These are phyloP conservation scores for Zalaria obscura DNA, from an alignment of 2,329 filamentous ascomycete genomes.

Conservation along the genomic window DNA sequence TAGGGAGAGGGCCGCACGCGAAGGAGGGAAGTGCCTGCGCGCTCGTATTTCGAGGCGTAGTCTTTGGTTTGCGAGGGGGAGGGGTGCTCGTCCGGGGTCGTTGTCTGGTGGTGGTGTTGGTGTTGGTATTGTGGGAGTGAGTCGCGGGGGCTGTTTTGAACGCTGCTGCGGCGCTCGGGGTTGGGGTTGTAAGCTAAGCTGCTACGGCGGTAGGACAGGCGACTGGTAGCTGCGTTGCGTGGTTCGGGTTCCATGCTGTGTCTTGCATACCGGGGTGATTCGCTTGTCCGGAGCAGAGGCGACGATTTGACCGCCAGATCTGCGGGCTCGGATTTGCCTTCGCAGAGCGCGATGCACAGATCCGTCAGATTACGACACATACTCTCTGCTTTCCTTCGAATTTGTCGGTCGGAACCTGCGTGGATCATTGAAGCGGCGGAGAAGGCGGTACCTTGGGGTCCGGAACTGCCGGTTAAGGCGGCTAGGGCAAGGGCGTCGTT, in stretches of 20 bases:
- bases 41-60: constrained; percentile 10
- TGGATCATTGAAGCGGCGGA: constrained; percentile 52
- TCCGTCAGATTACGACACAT: constrained; percentile 89
- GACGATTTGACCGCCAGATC: constrained; percentile 1
- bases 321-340: not conserved
- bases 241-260: no score
- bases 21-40: constrained; percentile 23
- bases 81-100: no score
- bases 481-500: constrained; percentile 69
- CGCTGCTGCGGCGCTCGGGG: no score
- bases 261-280: not conserved
- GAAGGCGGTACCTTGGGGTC: constrained; percentile 46
- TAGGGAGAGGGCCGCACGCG: constrained; percentile 13
- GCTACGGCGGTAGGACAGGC: no score
- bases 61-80: constrained; percentile 2
- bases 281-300: not conserved
- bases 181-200: no score
- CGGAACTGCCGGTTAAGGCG: constrained; percentile 59
- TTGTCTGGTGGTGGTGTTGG: no score
- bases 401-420: constrained; percentile 59
- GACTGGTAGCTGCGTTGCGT: no score
- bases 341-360: constrained; percentile 64
- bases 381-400: constrained; percentile 80
- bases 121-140: no score
- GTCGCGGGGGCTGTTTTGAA: no score